Base-by-base conservation (phyloP, 2,329 filamentous ascomycete species). In the Paraphaeosphaeria minitans region DNA sequence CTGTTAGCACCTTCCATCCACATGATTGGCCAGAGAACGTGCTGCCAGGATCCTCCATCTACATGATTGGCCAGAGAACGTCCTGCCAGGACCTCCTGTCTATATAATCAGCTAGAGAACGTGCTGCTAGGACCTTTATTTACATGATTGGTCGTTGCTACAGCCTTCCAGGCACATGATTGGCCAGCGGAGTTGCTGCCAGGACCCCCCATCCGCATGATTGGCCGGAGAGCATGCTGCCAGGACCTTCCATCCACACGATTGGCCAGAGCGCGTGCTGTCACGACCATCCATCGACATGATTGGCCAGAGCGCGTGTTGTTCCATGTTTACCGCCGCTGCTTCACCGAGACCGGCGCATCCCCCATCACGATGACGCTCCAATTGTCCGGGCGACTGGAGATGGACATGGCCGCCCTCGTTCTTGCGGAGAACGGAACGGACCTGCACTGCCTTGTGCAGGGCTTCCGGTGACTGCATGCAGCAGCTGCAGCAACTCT, bases 381-480 rank as follows among this genome's bases (percentile, higher is more conserved):
- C 58, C 60, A 62, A 66, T 64, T 57, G 62, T 49, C 56, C 57
- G 52, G 52, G 50, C 47, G 58, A 64, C 55, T 39, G 49, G 22
- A 31, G 16, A 22, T 19, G 42, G 24, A 46, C 46, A 51, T 52
- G 39, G 56, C 51, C 56, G 52, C 49, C 21, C 52, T 47, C 9
- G 29, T 35, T 39, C 50, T 57, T 21, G 39, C 50, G 50, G 54
- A 47, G 49, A 24, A n/a, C 33, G 56, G 57, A 49, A 53, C 53
- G 35, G 41, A 24, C 16, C 33, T 56, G 57, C 45, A 47, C 53
- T 29, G 41, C n/a, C 47, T 61, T 46, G 66, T 68, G 66, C 66
- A 65, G 66, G 64, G 61, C 58, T 33, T 45, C 41, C 39, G 57
- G 53, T 49, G 50, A 52, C 39, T 22, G 35, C 22, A n/a, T 33